Evolutionary conservation across 345 rosid species (phyloP).

Genomic region (Bretschneidera sinensis): DNA sequence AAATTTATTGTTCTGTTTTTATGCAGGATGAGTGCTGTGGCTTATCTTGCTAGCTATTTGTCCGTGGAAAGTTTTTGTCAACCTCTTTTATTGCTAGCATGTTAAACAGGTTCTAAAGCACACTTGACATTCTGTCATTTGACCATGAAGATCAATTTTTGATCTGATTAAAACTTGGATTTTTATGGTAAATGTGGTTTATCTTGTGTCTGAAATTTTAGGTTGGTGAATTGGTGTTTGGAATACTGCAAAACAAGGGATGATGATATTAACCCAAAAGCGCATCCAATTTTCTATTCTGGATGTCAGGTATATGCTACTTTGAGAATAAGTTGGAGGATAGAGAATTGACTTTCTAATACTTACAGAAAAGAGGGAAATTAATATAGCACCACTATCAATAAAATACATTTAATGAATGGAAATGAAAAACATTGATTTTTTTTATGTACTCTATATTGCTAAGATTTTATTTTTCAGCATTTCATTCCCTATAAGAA

Average conservation of each 20-base stretch:
- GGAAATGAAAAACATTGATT: too few relatives aligned
- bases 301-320: constrained; percentile 68
- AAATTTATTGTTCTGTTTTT: constrained; percentile 8
- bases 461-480: neutral
- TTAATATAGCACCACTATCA: too few relatives aligned
- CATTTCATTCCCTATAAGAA: neutral
- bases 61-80: constrained; percentile 75
- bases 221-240: constrained; percentile 74
- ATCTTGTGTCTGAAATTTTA: constrained; percentile 18
- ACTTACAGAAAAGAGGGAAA: too few relatives aligned
- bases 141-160: neutral
- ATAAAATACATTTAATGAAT: too few relatives aligned
- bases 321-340: neutral
- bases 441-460: too few relatives aligned
- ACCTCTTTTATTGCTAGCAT: constrained; percentile 39
- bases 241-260: constrained; percentile 45
- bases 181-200: constrained; percentile 8
- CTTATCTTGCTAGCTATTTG: constrained; percentile 90
- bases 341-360: too few relatives aligned
- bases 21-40: constrained; percentile 82
- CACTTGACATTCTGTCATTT: too few relatives aligned
- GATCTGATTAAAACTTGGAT: neutral
- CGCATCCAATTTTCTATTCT: constrained; percentile 59
- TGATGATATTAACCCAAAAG: constrained; percentile 49
- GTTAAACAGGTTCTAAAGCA: constrained; percentile 80